Conservation (phyloP, 306 rosid species). For the Fragaria nilgerrensis region DNA sequence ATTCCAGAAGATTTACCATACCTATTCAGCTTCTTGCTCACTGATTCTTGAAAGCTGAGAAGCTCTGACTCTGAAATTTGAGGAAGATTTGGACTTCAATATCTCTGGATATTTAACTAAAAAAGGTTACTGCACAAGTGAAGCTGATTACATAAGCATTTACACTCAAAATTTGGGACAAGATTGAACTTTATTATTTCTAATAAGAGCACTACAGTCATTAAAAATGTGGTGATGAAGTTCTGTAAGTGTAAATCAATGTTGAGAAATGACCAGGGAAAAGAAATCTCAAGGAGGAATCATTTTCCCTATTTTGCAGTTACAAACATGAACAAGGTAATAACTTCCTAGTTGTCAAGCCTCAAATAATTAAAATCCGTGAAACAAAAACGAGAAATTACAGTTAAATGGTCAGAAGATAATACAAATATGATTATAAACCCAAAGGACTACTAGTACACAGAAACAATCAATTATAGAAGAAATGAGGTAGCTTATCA, state of each 20-base stretch:
- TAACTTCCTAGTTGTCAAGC: not conserved
- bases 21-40: not conserved
- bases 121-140: not conserved
- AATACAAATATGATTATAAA: not conserved
- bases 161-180: not conserved
- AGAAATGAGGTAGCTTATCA: not conserved
- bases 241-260: not conserved
- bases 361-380: not conserved
- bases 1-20: not conserved
- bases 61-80: not conserved
- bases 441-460: no score
- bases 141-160: not conserved
- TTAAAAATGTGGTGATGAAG: not conserved
- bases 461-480: no score
- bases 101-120: not conserved
- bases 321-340: not conserved
- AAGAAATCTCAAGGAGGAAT: not conserved
- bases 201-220: not conserved
- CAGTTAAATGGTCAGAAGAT: not conserved
- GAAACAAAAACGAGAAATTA: not conserved
- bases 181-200: not conserved
- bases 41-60: not conserved
- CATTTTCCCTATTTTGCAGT: not conserved
- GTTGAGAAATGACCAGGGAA: not conserved
- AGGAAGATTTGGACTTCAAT: slow-evolving; percentile 5